Evolutionary conservation across 345 rosid genomes (phyloP).

Genomic region (Salix caprea): DNA sequence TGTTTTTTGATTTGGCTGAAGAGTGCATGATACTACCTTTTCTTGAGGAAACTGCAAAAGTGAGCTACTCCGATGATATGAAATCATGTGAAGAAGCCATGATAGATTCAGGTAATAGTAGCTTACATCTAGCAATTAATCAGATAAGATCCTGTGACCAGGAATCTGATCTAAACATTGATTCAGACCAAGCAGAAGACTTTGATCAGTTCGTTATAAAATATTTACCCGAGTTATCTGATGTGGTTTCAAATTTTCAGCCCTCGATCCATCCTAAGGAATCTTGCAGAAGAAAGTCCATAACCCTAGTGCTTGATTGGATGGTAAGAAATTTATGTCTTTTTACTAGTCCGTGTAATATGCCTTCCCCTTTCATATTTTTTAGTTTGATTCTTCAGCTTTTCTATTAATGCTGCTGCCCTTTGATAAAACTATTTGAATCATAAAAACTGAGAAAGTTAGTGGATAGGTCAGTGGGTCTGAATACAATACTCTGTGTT

Average conservation of each 20-base stretch:
- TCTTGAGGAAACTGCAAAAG: conserved; percentile 58
- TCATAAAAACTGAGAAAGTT: background rate
- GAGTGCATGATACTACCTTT: conserved; percentile 73
- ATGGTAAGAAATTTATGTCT: conserved; percentile 49
- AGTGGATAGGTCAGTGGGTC: background rate
- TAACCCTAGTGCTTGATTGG: conserved; percentile 89
- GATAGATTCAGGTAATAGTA: conserved; percentile 36
- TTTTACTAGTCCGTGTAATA: background rate
- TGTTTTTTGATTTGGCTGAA: conserved; percentile 56
- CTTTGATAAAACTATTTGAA: background rate
- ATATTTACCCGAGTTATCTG: conserved; percentile 78
- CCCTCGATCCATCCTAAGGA: conserved; percentile 41
- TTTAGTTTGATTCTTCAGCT: background rate
- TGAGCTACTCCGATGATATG: conserved; percentile 35
- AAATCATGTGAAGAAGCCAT: conserved; percentile 44
- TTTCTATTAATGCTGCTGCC: background rate
- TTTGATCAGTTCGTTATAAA: conserved; percentile 70
- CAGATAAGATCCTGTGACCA: conserved; percentile 46
- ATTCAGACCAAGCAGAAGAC: conserved; percentile 50
- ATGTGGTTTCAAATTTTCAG: conserved; percentile 54
- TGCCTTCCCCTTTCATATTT: background rate
- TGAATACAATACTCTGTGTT: background rate
- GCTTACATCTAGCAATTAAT: conserved; percentile 58
- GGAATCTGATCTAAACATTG: conserved; percentile 49
- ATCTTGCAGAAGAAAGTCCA: conserved; percentile 46